These are phyloP conservation scores for Trichoderma pleuroti DNA, from an alignment of 2,329 filamentous ascomycete species.

Conservation along the genomic window DNA sequence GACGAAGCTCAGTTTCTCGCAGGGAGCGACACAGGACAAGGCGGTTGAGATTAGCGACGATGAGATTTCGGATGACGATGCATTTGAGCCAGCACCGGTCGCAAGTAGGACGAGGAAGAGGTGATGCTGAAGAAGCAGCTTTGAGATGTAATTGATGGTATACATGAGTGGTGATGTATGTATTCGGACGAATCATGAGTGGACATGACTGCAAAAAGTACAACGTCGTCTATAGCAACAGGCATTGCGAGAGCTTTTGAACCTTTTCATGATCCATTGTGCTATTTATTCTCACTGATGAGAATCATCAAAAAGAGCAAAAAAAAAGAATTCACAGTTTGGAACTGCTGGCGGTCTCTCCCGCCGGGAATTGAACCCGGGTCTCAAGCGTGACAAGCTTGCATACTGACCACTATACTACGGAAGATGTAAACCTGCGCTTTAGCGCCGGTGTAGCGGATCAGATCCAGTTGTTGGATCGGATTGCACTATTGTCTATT, in stretches of 20 bases:
- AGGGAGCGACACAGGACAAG: slow-evolving; percentile 42
- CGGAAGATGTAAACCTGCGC: slow-evolving; percentile 20
- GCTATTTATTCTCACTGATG: neutral
- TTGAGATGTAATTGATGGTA: slow-evolving; percentile 30
- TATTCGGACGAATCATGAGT: neutral
- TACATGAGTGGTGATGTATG: slow-evolving; percentile 8
- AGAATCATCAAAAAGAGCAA: neutral
- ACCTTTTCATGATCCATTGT: neutral
- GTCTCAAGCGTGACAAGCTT: slow-evolving; percentile 28
- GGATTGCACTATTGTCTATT: neutral
- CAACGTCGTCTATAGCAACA: neutral
- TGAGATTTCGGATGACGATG: slow-evolving; percentile 60
- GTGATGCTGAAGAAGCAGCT: slow-evolving; percentile 10
- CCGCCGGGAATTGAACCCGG: slow-evolving; percentile 27
- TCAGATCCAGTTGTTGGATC: slow-evolving; percentile 4
- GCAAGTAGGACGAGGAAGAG: slow-evolving; percentile 33
- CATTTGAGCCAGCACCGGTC: slow-evolving; percentile 55
- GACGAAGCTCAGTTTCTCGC: slow-evolving; percentile 36
- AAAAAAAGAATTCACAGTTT: slow-evolving; percentile 16
- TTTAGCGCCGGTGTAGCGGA: slow-evolving; percentile 18
- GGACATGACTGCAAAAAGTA: neutral
- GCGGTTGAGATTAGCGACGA: slow-evolving; percentile 62
- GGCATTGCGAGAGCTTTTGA: neutral
- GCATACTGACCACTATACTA: slow-evolving; percentile 28
- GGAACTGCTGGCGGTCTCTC: slow-evolving; percentile 21